These are phyloP conservation scores for Tulasnella sp. DNA, from an alignment of 768 basidiomycete genomes.

Conservation along the genomic window DNA sequence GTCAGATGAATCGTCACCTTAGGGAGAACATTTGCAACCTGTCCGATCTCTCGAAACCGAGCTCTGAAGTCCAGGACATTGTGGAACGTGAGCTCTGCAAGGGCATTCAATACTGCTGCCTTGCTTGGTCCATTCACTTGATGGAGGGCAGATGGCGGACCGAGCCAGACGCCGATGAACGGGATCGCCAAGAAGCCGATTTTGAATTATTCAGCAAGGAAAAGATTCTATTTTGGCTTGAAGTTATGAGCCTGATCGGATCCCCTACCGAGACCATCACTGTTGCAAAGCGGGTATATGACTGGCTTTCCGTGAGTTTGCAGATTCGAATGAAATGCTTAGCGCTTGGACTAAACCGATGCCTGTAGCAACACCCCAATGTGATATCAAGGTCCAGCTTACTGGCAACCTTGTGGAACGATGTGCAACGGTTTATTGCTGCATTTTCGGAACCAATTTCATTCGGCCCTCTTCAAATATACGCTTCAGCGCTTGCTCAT, in stretches of 20 bases:
- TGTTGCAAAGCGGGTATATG: not conserved
- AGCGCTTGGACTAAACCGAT: not conserved
- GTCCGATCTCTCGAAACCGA: not conserved
- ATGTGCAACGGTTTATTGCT: not conserved
- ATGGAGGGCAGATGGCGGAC: not conserved
- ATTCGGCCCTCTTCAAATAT: not conserved
- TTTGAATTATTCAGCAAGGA: not conserved
- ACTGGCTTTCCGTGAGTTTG: not conserved
- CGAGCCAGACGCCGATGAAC: not conserved
- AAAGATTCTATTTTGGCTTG: not conserved
- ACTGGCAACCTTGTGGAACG: not conserved
- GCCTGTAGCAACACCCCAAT: not conserved
- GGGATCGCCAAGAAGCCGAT: not conserved
- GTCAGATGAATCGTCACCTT: not conserved
- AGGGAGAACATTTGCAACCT: not conserved
- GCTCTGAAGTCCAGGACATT: not conserved
- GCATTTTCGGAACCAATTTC: not conserved
- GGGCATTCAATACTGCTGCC: not conserved
- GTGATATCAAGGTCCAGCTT: not conserved
- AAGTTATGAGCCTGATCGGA: not conserved
- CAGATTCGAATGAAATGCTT: not conserved
- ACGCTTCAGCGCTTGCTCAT: not conserved
- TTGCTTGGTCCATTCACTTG: not conserved
- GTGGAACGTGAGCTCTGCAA: not conserved
- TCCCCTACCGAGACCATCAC: not conserved